These are phyloP conservation scores for Chrysanthemum lavandulifolium DNA, from an alignment of 129 eudicot genomes.

Conservation along the genomic window DNA sequence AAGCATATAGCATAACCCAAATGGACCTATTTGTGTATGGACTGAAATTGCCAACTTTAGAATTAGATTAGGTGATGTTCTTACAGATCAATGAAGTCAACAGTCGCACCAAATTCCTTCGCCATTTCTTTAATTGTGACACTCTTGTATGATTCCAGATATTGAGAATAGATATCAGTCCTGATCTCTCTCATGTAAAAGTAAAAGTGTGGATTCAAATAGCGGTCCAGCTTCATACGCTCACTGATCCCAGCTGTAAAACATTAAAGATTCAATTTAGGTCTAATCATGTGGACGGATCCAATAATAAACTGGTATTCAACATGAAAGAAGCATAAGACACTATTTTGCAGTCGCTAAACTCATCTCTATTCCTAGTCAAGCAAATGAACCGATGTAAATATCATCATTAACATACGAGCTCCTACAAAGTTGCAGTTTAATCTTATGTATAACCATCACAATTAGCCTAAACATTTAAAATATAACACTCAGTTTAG, in stretches of 20 bases:
- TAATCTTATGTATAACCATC: too few relatives aligned
- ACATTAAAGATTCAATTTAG: not conserved
- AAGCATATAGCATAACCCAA: not conserved
- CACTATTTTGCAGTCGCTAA: too few relatives aligned
- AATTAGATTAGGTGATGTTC: constrained; percentile 15
- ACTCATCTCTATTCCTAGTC: too few relatives aligned
- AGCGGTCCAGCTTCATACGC: constrained; percentile 82
- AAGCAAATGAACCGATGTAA: too few relatives aligned
- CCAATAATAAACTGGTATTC: not conserved
- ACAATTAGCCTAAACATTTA: too few relatives aligned
- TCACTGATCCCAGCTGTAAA: constrained; percentile 76
- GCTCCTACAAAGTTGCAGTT: too few relatives aligned
- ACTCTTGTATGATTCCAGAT: constrained; percentile 92
- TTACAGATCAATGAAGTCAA: constrained; percentile 90
- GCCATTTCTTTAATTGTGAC: constrained; percentile 98
- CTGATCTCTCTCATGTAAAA: constrained; percentile 95
- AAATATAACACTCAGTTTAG: too few relatives aligned
- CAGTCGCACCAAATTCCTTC: constrained; percentile 85
- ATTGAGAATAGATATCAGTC: constrained; percentile 87
- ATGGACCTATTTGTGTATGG: not conserved
- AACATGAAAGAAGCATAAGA: too few relatives aligned
- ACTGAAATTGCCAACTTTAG: not conserved
- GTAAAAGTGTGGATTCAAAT: constrained; percentile 84
- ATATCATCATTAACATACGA: too few relatives aligned
- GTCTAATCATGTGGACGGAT: not conserved